Percentiles rank a stretch among this genome's conserved stretches.
Evolutionary conservation across 352 stramenopile genomes (phyloP).

Genomic region (Thraustochytrium sp.): DNA sequence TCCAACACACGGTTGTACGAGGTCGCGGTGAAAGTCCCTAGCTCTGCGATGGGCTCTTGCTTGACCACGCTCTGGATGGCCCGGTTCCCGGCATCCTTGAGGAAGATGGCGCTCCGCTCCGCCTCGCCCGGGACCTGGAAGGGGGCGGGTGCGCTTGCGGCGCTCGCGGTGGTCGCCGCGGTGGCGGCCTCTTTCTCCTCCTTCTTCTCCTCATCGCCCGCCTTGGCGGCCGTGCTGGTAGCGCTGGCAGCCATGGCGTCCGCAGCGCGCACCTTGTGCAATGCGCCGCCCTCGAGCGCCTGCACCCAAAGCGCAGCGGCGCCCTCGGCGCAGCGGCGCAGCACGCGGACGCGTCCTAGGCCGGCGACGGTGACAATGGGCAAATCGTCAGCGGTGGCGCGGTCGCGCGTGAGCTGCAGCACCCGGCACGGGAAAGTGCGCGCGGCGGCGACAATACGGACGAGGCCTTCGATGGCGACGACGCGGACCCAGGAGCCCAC

Average conservation of each 20-base stretch:
- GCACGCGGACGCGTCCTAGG: conserved; percentile 36
- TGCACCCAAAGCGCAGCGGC: conserved; percentile 49
- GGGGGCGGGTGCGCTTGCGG: not conserved
- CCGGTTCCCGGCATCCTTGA: conserved; percentile 42
- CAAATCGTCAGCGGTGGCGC: no score
- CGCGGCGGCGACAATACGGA: conserved; percentile 63
- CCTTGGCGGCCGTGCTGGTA: no score
- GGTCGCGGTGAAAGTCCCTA: not conserved
- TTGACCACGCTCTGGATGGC: conserved; percentile 22
- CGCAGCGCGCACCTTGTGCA: no score
- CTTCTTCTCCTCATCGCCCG: no score
- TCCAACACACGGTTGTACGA: conserved; percentile 30
- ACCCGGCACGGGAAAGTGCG: conserved; percentile 55
- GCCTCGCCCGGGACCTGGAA: conserved; percentile 35
- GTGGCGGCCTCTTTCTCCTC: no score
- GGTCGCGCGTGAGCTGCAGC: conserved; percentile 47
- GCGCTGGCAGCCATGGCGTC: no score
- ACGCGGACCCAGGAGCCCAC: conserved; percentile 95
- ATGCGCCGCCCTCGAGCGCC: conserved; percentile 52
- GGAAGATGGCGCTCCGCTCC: not conserved
- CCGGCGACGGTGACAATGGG: not conserved
- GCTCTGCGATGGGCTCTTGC: not conserved
- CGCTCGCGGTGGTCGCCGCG: no score
- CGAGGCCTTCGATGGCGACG: conserved; percentile 79
- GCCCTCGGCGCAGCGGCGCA: conserved; percentile 21